Evolutionary conservation across 1,284 basidiomycete species (phyloP), one percentile per base, ranked within the genome.

Genomic region (Ceratobasidium sp.): DNA sequence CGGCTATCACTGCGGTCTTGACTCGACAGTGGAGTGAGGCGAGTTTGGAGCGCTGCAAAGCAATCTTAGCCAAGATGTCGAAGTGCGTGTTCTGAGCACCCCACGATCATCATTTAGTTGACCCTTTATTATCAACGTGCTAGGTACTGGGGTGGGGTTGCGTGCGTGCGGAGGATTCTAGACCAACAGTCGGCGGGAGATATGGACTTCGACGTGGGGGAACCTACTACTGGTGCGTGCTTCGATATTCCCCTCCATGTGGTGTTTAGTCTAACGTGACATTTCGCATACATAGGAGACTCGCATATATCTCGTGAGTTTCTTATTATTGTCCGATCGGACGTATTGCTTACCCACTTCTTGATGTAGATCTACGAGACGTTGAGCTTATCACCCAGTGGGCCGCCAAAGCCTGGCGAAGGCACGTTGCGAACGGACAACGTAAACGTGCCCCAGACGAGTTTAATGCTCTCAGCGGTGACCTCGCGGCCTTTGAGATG

Each of bases 371-470:
- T 73, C 78, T 79, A n/a, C 80, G 80, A 20, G 81, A 80, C 42
- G 80, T 80, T 75, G 81, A 81, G 64, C 79, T 81, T 55, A 79
- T 80, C 44, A 81, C 79, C 23, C 81, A 81, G 63, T 80, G 81
- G 80, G 81, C 81, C 20, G 78, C 81, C 26, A 81, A 79, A 51
- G 76, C 73, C 10, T 81, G 79, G 80, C 79, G 79, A 13, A 61
- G 75, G 51, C 80, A 81, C 26, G 72, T 78, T 46, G 72, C 71
- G 33, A 71, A 67, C 64, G 64, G 78, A n/a, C 42, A 79, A 58
- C 73, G 70, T 49, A 63, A 79, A 79, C 56, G 58, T 51, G 49
- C 49, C 28, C 63, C 72, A 61, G 51, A 75, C 49, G 72, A 66
- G 51, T 46, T 67, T 46, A 61, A 66, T 28, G 28, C 72, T 18